Evolutionary conservation across 2,329 filamentous ascomycete species (phyloP), one percentile per base, ranked within the genome.

Genomic region (Nemania abortiva): DNA sequence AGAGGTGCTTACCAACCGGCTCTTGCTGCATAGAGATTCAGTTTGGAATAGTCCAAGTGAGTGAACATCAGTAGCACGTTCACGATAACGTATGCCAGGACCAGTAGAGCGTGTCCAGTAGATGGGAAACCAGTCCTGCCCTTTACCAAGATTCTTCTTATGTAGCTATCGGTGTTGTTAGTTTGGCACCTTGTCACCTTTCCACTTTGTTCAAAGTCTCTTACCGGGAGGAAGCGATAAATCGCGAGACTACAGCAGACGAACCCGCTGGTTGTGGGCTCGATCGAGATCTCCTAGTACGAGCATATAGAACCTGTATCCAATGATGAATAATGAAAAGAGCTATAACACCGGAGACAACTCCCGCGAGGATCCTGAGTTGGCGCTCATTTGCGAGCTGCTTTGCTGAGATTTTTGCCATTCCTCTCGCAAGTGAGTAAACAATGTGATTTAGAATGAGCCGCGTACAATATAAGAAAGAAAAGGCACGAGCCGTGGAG

Each of bases 31-130:
- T 20, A 47, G 42, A 47, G 42, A 20, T 47, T 47, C 18, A 47
- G 18, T 20, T 47, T 47, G n/a, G 42, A 47, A 20, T 47, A 47
- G n/a, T 47, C 42, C 42, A 47, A 47, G 42, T 47, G 42, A 47
- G 42, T 47, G 42, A 47, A 47, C 42, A 47, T 47, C 6, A 47
- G 18, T 47, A 47, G 6, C 18, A 47, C 42, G n/a, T 47, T 47
- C 42, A 47, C 42, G n/a, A 47, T 6, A 18, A 47, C 18, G 18
- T 47, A 47, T 9, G 42, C 42, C 18, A 20, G 6, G 9, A 47
- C 42, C 7, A 47, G 9, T 47, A 47, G 18, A n/a, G 15, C 42
- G n/a, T 47, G 42, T 18, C 42, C 42, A 2, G 42, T 47, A 20
- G 42, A 47, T 18, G 42, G 42, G 9, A 47, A 47, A 20, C 42